These are phyloP conservation scores for Lobosporangium transversale DNA, from an alignment of 192 early-diverging fungal species.

Conservation along the genomic window DNA sequence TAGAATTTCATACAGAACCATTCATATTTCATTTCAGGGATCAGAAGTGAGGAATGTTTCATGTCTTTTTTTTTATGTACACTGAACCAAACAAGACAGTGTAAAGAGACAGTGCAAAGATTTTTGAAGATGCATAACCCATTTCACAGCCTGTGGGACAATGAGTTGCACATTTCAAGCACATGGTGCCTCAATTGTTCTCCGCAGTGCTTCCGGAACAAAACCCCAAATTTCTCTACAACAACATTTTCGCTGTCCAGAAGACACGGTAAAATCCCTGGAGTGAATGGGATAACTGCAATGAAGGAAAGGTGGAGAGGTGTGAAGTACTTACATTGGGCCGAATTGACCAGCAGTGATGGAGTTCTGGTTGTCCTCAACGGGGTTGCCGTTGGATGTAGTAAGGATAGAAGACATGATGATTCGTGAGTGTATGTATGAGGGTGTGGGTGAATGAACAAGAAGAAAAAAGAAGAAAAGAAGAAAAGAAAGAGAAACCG, in stretches of 20 bases:
- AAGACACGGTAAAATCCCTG: not conserved
- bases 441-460: slow-evolving; percentile 1
- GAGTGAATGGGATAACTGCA: not conserved
- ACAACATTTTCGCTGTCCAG: too few species aligned
- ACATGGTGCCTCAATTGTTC: too few species aligned
- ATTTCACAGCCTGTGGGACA: too few species aligned
- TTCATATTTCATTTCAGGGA: not conserved
- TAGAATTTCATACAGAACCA: too few species aligned
- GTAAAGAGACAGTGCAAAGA: slow-evolving; percentile 11
- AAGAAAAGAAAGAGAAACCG: not conserved
- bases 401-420: slow-evolving; percentile 37
- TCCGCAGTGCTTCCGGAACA: too few species aligned
- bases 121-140: slow-evolving; percentile 1
- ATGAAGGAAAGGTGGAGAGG: not conserved
- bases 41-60: not conserved
- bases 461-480: slow-evolving; percentile 7
- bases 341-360: slow-evolving; percentile 67
- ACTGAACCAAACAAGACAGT: not conserved
- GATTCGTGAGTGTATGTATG: slow-evolving; percentile 4
- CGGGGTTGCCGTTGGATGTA: slow-evolving; percentile 69
- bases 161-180: too few species aligned
- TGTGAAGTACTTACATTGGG: slow-evolving; percentile 55
- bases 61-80: not conserved
- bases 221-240: too few species aligned
- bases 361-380: slow-evolving; percentile 73